Base-by-base conservation (phyloP, 352 stramenopile species). In the Phytophthora sp. region DNA sequence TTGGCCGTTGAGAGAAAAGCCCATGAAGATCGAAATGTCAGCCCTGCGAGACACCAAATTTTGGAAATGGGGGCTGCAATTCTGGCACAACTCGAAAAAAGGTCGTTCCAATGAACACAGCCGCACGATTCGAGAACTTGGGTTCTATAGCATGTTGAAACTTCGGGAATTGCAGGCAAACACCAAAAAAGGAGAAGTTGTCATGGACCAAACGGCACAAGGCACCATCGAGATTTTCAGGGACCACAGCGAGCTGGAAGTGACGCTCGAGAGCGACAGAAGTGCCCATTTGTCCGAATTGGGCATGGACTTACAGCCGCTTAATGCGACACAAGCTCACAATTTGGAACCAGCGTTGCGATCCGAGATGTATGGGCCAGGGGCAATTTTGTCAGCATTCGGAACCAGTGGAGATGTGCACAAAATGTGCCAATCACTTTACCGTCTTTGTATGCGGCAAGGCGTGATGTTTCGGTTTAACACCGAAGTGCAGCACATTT, bases 391-490 rank as follows among this genome's bases (percentile, higher is more conserved):
- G 39, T 94, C 84, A 23, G 80, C 86, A 3, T 93, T 91, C 50
- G 88, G 86, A 16, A 94, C 88, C 11, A 95, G 88, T 71, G 88
- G 88, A 46, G 88, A 95, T 63, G 86, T 95, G 50, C 85, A 95
- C 76, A 95, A 95, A 74, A 93, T 93, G 79, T 95, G 88, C 58
- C 72, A 90, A 57, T 89, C 86, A 42, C 80, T 95, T 16, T 90
- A 92, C 65, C 69, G 77, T 9, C 71, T 94, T 18, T 95, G 85
- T 52, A 80, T 91, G 69, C 82, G 84, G 5, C 79, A 94, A 54
- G 88, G 88, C 24, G 88, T 95, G 47, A 94, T 95, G 88, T 95
- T 95, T 72, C 88, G 86, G 45, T 93, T 95, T 51, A 90, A 91
- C 50, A 92, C 88, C 3, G 88, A 95, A 31, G 76, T 95, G 46